Conservation (phyloP, 805 yeast species). For the Saccharomycopsis malanga region DNA sequence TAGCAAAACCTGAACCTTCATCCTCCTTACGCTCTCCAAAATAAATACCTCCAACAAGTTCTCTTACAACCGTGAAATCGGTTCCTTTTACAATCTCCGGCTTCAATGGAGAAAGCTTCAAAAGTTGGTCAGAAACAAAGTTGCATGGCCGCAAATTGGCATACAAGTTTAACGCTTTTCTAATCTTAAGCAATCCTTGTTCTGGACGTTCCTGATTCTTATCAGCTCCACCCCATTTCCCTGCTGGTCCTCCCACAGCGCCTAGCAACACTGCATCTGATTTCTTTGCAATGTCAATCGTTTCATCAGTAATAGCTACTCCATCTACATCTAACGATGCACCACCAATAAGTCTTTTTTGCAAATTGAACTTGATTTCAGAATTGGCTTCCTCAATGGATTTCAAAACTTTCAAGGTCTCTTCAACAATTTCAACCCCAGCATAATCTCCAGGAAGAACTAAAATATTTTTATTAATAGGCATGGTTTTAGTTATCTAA, state of each 20-base stretch:
- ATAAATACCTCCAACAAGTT: constrained; percentile 96
- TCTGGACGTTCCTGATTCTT: constrained; percentile 82
- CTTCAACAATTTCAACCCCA: constrained; percentile 82
- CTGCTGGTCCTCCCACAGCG: constrained; percentile 91
- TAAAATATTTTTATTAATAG: constrained; percentile 57
- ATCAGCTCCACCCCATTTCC: constrained; percentile 83
- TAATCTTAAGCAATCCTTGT: constrained; percentile 88
- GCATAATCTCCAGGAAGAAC: constrained; percentile 96
- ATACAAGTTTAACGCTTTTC: constrained; percentile 89
- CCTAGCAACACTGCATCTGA: constrained; percentile 96
- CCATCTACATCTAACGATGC: constrained; percentile 98
- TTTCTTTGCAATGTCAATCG: constrained; percentile 73
- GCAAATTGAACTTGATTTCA: constrained; percentile 60
- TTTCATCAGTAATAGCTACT: constrained; percentile 77
- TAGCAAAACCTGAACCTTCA: constrained; percentile 66
- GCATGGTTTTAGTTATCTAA: too few relatives aligned
- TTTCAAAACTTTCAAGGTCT: constrained; percentile 85
- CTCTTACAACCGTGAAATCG: constrained; percentile 89
- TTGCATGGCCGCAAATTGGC: constrained; percentile 97
- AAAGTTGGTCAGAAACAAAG: constrained; percentile 77
- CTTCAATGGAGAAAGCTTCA: constrained; percentile 84
- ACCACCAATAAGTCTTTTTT: constrained; percentile 89
- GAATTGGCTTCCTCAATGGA: constrained; percentile 62
- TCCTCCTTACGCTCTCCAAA: constrained; percentile 95
- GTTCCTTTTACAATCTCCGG: constrained; percentile 83